phyloP scores from a whole-genome alignment of 2,329 filamentous ascomycete genomes.

The Biscogniauxia marginata region DNA sequence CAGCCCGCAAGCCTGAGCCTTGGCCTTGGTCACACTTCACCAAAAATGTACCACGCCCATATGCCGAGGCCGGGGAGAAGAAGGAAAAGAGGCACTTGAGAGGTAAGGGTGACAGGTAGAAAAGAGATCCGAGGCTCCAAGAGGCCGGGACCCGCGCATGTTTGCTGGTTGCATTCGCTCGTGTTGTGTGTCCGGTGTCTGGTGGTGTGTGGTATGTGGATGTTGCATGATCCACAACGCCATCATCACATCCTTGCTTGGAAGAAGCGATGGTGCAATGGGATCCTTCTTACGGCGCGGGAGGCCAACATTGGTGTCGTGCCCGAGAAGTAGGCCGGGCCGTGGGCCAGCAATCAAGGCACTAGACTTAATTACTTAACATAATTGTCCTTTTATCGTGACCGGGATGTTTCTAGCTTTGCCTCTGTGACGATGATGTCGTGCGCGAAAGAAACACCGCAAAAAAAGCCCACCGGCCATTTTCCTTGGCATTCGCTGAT shows the following conservation, averaged over 20 bases:
- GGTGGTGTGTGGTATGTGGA: background rate
- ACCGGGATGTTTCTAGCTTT: background rate
- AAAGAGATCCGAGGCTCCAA: background rate
- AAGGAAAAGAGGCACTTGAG: background rate
- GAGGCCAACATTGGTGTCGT: background rate
- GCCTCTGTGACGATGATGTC: constrained; percentile 9
- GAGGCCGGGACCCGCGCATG: background rate
- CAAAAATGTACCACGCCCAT: no score
- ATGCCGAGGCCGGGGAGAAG: background rate
- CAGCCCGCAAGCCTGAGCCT: no score
- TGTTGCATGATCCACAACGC: background rate
- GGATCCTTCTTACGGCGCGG: background rate
- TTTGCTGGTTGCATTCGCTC: background rate
- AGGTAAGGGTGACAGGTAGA: background rate
- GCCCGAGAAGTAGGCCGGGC: background rate
- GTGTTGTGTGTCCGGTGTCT: background rate
- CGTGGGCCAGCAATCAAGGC: background rate
- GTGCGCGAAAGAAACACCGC: constrained; percentile 12
- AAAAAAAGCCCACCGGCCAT: constrained; percentile 3
- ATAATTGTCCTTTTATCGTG: background rate
- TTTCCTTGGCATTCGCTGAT: constrained; percentile 7
- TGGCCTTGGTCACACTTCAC: no score
- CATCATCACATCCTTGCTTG: background rate
- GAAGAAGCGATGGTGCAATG: background rate
- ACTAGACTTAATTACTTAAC: background rate